These are phyloP conservation scores for Penicillium sp. DNA, from an alignment of 2,329 filamentous ascomycete species.

Conservation along the genomic window DNA sequence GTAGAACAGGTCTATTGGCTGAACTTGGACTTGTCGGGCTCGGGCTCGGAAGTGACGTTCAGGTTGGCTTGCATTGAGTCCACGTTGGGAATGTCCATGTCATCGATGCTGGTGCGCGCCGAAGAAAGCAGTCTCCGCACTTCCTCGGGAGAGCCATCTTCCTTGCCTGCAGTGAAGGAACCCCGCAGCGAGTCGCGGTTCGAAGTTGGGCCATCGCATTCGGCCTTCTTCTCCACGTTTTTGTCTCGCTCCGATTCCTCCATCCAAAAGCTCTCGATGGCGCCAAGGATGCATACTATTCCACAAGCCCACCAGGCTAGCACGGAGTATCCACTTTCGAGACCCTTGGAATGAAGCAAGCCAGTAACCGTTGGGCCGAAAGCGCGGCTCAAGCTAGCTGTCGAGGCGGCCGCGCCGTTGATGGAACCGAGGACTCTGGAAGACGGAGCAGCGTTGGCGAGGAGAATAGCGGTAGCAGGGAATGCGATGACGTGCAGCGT, in stretches of 20 bases:
- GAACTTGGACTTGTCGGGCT: too few relatives aligned
- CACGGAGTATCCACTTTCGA: conserved; percentile 72
- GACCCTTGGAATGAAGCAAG: conserved; percentile 69
- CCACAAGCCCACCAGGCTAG: conserved; percentile 90
- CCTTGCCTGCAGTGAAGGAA: too few relatives aligned
- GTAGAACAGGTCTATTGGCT: too few relatives aligned
- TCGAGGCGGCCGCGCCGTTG: conserved; percentile 84
- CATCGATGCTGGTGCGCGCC: too few relatives aligned
- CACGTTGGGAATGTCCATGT: too few relatives aligned
- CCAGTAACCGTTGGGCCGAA: conserved; percentile 85
- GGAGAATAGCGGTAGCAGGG: conserved; percentile 77
- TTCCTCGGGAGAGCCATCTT: too few relatives aligned
- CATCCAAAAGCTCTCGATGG: conserved; percentile 65
- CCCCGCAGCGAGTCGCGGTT: too few relatives aligned
- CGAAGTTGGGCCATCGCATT: too few relatives aligned
- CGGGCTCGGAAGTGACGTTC: too few relatives aligned
- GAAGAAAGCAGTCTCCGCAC: too few relatives aligned
- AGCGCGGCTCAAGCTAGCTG: conserved; percentile 77
- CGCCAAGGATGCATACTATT: conserved; percentile 64
- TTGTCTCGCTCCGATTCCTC: conserved; percentile 48
- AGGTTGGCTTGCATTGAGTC: too few relatives aligned
- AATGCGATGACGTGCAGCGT: conserved; percentile 86
- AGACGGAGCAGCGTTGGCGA: conserved; percentile 78
- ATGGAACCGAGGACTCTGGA: conserved; percentile 79
- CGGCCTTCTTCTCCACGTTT: too few relatives aligned